Base-by-base conservation (phyloP, 2,329 filamentous ascomycete species). In the Cladophialophora yegresii region DNA sequence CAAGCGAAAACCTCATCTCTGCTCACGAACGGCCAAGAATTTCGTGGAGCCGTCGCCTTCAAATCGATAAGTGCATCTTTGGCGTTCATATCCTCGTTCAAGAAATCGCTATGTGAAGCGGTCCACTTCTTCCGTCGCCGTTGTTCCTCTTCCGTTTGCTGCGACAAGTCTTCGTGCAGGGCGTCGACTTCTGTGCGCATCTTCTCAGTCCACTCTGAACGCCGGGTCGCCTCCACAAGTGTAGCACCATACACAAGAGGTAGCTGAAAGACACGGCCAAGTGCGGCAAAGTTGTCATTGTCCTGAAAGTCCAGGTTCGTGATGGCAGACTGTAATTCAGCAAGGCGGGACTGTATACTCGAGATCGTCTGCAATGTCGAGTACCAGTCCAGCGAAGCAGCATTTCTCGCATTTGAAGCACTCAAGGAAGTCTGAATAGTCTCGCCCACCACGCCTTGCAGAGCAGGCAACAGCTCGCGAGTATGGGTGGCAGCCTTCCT, bases 241-340 rank as follows among this genome's bases (percentile, higher is more conserved):
- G 96, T 90, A 2, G 92, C 93, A 0, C 93, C 93, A 75, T 98
- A 99, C 71, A 96, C 87, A 62, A 89, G 89, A 0, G 95, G 95
- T 32, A 98, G 84, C 67, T 93, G 87, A 50, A 93, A 88, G 40
- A 97, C 88, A 23, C 91, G 82, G 20, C 88, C 87, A 23, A 99
- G 82, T 47, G 91, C 85, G 67, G 96, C 89, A 74, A 97, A 93
- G 0, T 90, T 89, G 33, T 91, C 90, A 65, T 95, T 90, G 64
- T 90, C 85, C 7, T 89, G 86, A 55, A 91, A 82, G 67, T 89
- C 88, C 51, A 97, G 78, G 2, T 85, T 82, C 61, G 86, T 86
- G 65, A 96, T 87, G 68, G 90, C 89, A 7, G 82, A 80, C 73
- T 92, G 92, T 40, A 95, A 83, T 65, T 83, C 85, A 40, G 87